These are phyloP conservation scores for Hyphopichia burtonii DNA, from an alignment of 1,139 yeast genomes.

Conservation along the genomic window DNA sequence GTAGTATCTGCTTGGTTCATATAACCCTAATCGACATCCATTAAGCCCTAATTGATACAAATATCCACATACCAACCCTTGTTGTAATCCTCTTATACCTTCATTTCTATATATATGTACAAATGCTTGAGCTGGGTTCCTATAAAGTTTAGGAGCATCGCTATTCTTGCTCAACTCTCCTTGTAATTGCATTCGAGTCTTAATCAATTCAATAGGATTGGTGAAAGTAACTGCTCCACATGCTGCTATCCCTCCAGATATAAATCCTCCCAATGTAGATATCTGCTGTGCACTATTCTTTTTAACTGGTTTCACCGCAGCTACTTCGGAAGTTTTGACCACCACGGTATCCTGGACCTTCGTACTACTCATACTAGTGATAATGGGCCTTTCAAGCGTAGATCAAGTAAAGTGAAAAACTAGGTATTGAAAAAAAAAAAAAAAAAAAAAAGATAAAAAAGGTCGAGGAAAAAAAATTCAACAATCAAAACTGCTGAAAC, in stretches of 20 bases:
- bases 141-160: slow-evolving; percentile 57
- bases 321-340: no score
- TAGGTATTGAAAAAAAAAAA: background rate
- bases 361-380: background rate
- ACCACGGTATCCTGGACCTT: slow-evolving; percentile 1
- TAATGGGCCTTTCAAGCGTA: background rate
- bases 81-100: slow-evolving; percentile 84
- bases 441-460: background rate
- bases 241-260: slow-evolving; percentile 94
- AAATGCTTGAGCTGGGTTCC: slow-evolving; percentile 84
- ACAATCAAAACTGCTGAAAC: no score
- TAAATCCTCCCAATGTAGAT: slow-evolving; percentile 73
- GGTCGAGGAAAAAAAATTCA: background rate
- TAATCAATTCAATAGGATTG: slow-evolving; percentile 91
- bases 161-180: slow-evolving; percentile 74
- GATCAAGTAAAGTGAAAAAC: no score
- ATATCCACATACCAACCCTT: slow-evolving; percentile 83
- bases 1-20: slow-evolving; percentile 76
- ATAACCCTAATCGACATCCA: slow-evolving; percentile 91
- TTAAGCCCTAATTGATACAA: slow-evolving; percentile 85
- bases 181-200: slow-evolving; percentile 94
- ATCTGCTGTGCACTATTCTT: slow-evolving; percentile 52
- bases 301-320: background rate
- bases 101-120: slow-evolving; percentile 72
- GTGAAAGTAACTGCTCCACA: slow-evolving; percentile 98